Base-by-base conservation (phyloP, 805 yeast genomes). In the Tanozyma kutaoensis region DNA sequence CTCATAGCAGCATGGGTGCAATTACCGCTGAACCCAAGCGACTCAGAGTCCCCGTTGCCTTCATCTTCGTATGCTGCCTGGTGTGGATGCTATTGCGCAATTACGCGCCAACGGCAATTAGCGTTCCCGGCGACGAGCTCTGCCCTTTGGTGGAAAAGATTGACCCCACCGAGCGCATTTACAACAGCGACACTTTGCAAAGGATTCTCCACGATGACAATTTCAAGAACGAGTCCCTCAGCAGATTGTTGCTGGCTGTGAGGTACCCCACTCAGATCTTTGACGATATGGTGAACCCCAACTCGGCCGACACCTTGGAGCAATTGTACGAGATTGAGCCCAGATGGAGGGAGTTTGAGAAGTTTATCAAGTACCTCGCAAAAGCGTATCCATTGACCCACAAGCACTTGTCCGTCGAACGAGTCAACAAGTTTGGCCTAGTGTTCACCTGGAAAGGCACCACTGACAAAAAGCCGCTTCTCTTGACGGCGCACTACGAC, bases 401-500 rank as follows among this genome's bases (percentile, higher is more conserved):
- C 32, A 39, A 46, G 25, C 43, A 65, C 24, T 58, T 74, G 10
- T 70, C 64, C 33, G 82, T 53, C 8, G 52, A 43, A 19, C 59
- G 51, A 12, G 68, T 77, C 28, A 78, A 78, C 45, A 58, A 69
- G 5, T 68, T 69, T 35, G 82, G 80, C 3, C 52, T 81, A 28
- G 57, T 81, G 2, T 63, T 57, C 44, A 72, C 79, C 12, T 69
- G 80, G 68, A 43, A 61, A 32, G 91, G 93, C 4, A 27, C 44
- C 3, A 42, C 66, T 25, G 16, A 25, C n/a, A 84, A 78, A 11
- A 73, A 76, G 45, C 93, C 93, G 10, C 38, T 74, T 15, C 42
- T 81, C 49, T 55, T 79, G 27, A 69, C 77, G 41, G 86, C 88
- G 1, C 93, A 81, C 45, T 77, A 70, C 46, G 93, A 80, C 42